Percentiles rank a stretch among this genome's conserved stretches.
These are phyloP conservation scores for Metarhizium guizhouense DNA, from an alignment of 2,329 filamentous ascomycete genomes.

Conservation along the genomic window DNA sequence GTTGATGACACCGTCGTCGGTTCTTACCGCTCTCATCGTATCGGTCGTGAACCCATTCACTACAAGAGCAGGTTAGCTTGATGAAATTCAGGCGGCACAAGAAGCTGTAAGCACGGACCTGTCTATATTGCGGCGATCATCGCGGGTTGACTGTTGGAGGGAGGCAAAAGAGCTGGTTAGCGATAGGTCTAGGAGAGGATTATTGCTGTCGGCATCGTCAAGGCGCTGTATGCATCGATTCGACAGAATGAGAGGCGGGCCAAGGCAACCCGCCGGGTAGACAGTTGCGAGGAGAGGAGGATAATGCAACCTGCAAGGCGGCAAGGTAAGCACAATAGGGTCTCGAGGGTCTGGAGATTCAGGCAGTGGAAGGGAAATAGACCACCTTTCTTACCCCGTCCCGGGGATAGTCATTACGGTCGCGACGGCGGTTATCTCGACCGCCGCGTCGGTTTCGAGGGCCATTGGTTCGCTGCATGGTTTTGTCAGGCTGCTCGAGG, in stretches of 20 bases:
- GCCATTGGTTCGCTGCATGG: conserved; percentile 21
- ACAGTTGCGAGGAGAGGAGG: conserved; percentile 18
- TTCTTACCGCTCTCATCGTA: conserved; percentile 63
- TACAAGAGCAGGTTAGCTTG: conserved; percentile 21
- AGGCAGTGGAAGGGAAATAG: background rate
- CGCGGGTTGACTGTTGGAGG: conserved; percentile 49
- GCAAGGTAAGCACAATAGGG: background rate
- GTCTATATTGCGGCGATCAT: conserved; percentile 59
- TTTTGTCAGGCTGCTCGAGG: conserved; percentile 1
- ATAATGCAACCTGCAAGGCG: conserved; percentile 24
- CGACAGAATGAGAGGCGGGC: conserved; percentile 19
- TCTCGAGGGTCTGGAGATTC: conserved; percentile 2
- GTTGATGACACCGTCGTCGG: background rate
- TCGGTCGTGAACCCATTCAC: conserved; percentile 92
- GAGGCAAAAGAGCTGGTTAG: conserved; percentile 19
- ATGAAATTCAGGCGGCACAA: conserved; percentile 14
- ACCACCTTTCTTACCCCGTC: conserved; percentile 75
- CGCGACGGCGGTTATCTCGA: conserved; percentile 22
- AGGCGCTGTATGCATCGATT: conserved; percentile 19
- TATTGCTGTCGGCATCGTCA: conserved; percentile 19
- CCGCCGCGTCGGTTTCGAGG: conserved; percentile 27
- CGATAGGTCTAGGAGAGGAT: conserved; percentile 22
- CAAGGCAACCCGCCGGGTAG: conserved; percentile 19
- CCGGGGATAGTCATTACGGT: conserved; percentile 51
- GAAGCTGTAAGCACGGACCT: conserved; percentile 39